Evolutionary conservation across 73 alveolate species (phyloP).

Genomic region (Paramecium primaurelia): DNA sequence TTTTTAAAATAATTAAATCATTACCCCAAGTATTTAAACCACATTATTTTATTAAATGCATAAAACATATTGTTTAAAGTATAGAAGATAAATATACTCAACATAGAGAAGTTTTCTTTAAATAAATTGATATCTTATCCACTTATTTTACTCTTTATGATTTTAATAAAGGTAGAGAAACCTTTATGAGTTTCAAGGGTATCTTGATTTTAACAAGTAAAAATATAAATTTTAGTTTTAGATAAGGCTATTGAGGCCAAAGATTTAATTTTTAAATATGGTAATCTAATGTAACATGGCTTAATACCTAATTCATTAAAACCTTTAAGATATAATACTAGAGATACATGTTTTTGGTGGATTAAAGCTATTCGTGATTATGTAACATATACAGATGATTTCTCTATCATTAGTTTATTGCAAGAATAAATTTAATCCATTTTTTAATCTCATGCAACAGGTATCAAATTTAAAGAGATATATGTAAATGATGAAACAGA

Average conservation of each 20-base stretch:
- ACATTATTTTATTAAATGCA: neutral
- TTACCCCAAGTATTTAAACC: neutral
- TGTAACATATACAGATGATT: constrained; percentile 52
- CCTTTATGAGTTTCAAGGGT: constrained; percentile 2
- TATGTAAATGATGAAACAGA: constrained; percentile 92
- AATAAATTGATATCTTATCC: neutral
- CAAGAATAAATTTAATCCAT: constrained; percentile 51
- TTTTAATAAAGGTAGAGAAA: neutral
- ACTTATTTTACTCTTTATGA: neutral
- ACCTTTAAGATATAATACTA: constrained; percentile 90
- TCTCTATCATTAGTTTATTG: neutral
- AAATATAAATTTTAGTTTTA: neutral
- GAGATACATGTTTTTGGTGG: constrained; percentile 98
- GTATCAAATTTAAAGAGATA: constrained; percentile 93
- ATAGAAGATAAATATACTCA: neutral
- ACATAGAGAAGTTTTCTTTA: neutral
- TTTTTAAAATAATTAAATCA: neutral
- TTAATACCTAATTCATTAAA: constrained; percentile 41
- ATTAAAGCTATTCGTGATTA: constrained; percentile 61
- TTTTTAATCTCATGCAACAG: constrained; percentile 67
- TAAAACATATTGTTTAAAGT: neutral
- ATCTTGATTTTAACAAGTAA: neutral
- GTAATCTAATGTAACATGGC: neutral
- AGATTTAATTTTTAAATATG: neutral
- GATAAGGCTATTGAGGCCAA: neutral